Conservation (phyloP, 2,329 filamentous ascomycete genomes). For the Colletotrichum sp. region DNA sequence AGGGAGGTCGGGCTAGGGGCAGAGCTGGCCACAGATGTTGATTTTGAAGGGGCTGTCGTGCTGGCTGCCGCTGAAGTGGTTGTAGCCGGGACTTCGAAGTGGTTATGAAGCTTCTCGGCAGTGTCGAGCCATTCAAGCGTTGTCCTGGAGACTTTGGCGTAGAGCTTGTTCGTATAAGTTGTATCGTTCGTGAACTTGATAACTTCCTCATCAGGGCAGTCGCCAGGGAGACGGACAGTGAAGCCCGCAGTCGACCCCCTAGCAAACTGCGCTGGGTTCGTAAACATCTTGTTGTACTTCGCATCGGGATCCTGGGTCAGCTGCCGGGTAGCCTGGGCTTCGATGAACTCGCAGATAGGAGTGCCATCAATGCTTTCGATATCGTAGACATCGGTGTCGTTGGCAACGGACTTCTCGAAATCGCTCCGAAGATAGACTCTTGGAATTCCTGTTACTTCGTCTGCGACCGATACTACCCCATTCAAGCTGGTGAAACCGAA, state of each 20-base stretch:
- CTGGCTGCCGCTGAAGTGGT: neutral
- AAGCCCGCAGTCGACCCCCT: neutral
- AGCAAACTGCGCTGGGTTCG: neutral
- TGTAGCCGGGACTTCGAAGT: slow-evolving; percentile 1
- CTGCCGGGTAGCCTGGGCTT: neutral
- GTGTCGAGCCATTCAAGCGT: neutral
- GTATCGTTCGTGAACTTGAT: slow-evolving; percentile 17
- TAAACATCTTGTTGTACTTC: slow-evolving; percentile 23
- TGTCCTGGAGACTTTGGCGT: neutral
- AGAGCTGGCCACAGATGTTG: neutral
- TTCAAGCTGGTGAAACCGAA: slow-evolving; percentile 5
- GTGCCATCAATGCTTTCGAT: slow-evolving; percentile 22
- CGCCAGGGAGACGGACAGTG: neutral
- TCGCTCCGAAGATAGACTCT: slow-evolving; percentile 7
- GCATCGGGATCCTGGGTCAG: slow-evolving; percentile 24
- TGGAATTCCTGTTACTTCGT: slow-evolving; percentile 6
- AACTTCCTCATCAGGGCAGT: neutral
- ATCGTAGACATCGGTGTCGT: slow-evolving; percentile 8
- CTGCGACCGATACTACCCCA: slow-evolving; percentile 21
- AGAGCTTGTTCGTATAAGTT: neutral
- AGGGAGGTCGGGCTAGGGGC: slow-evolving; percentile 12
- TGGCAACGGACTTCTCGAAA: neutral
- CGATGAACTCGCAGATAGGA: slow-evolving; percentile 10
- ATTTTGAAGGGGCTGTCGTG: neutral
- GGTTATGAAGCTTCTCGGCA: neutral